Conservation (phyloP, 1,284 basidiomycete genomes). For the Leccinum cinnamomeum region DNA sequence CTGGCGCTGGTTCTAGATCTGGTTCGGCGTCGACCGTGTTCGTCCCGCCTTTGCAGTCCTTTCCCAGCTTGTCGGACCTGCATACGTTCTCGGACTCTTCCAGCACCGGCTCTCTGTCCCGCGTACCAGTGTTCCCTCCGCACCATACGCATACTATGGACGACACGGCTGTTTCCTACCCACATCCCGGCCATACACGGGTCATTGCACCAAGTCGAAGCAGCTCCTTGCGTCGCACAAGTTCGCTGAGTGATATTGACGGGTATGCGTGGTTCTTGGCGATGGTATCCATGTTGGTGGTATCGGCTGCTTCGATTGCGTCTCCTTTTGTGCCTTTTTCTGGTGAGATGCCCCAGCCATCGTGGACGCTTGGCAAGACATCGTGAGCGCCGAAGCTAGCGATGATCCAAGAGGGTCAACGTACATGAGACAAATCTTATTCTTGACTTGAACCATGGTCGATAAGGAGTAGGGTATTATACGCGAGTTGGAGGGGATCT, state of each 20-base stretch:
- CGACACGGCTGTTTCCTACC: constrained; percentile 61
- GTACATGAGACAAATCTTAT: constrained; percentile 90
- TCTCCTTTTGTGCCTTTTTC: constrained; percentile 75
- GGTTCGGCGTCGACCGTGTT: constrained; percentile 70
- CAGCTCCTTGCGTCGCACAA: constrained; percentile 63
- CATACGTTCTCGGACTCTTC: constrained; percentile 45
- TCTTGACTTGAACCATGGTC: constrained; percentile 58
- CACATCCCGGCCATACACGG: constrained; percentile 65
- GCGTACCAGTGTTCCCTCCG: constrained; percentile 13
- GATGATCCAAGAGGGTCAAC: constrained; percentile 24
- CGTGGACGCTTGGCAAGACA: constrained; percentile 68
- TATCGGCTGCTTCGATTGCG: constrained; percentile 80
- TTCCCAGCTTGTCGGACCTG: constrained; percentile 62
- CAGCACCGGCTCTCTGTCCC: constrained; percentile 39
- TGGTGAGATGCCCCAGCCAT: constrained; percentile 85
- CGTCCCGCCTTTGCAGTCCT: constrained; percentile 58
- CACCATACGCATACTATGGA: constrained; percentile 60
- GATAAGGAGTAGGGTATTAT: not conserved
- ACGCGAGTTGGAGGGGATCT: no score
- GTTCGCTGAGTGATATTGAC: constrained; percentile 73
- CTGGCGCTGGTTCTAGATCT: constrained; percentile 24
- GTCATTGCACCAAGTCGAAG: constrained; percentile 66
- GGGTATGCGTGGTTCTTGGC: constrained; percentile 16
- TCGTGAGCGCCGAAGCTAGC: not conserved
- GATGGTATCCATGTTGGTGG: constrained; percentile 86